Percentiles rank a stretch among this genome's conserved stretches.
phyloP scores from a whole-genome alignment of 83 land plant genomes.

The Thuja plicata region DNA sequence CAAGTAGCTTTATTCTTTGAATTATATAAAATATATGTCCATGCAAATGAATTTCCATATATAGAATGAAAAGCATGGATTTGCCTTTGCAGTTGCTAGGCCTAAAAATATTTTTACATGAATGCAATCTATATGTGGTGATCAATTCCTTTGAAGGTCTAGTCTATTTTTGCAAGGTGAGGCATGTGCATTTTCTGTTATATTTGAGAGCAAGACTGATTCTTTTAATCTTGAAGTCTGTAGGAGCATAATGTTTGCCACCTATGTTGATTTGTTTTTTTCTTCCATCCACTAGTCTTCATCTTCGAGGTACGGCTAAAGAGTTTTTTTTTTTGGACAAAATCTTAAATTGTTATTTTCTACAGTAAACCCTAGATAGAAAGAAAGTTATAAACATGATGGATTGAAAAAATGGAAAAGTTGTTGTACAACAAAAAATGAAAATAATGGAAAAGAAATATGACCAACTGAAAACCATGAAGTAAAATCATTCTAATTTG shows the following conservation, averaged over 20 bases:
- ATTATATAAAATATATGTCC: not conserved
- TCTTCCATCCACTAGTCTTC: not conserved
- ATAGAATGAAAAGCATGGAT: not conserved
- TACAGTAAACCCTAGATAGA: not conserved
- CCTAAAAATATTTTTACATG: not conserved
- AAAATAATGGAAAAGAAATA: not conserved
- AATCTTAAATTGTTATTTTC: not conserved
- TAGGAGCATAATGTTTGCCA: not conserved
- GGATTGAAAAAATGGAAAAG: not conserved
- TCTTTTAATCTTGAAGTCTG: not conserved
- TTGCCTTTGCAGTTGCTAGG: not conserved
- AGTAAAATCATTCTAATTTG: too few species aligned
- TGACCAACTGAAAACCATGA: too few species aligned
- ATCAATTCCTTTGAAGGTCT: not conserved
- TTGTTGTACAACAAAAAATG: not conserved
- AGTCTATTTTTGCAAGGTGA: not conserved
- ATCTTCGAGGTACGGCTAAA: not conserved
- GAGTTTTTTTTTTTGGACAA: not conserved
- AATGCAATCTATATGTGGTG: not conserved
- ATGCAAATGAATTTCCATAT: not conserved
- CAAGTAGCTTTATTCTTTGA: not conserved
- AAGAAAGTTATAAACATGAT: not conserved
- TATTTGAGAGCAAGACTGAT: not conserved
- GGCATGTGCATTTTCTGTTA: not conserved
- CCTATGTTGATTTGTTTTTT: not conserved